phyloP scores from a whole-genome alignment of 177 flowering plant genomes.

The Telopea speciosissima region DNA sequence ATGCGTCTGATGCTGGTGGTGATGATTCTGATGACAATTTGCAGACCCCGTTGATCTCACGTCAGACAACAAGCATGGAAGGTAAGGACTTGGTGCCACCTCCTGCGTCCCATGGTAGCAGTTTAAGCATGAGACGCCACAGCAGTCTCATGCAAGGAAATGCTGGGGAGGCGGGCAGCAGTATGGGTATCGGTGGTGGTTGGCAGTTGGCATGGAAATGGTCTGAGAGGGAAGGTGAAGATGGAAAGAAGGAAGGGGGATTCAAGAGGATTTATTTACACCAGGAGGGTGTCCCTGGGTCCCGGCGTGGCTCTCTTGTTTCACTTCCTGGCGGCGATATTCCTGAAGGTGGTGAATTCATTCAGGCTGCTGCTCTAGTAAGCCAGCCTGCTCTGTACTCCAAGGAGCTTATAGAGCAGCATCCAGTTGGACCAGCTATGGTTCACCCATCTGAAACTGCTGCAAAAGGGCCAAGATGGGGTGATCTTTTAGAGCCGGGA shows the following conservation, averaged over 20 bases:
- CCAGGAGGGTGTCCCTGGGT: constrained; percentile 54
- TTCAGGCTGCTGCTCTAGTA: constrained; percentile 71
- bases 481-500: constrained; percentile 69
- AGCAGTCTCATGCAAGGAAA: constrained; percentile 47
- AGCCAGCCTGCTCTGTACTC: constrained; percentile 68
- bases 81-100: constrained; percentile 39
- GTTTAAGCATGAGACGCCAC: constrained; percentile 41
- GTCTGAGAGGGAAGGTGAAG: constrained; percentile 62
- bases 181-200: constrained; percentile 85
- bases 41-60: constrained; percentile 65
- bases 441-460: constrained; percentile 65
- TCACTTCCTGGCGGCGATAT: constrained; percentile 55
- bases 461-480: constrained; percentile 47
- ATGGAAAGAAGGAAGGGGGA: constrained; percentile 67
- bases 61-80: constrained; percentile 67
- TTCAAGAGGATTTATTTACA: constrained; percentile 83
- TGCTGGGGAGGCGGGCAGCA: constrained; percentile 41
- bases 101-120: constrained; percentile 40
- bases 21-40: constrained; percentile 61
- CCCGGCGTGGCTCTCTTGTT: constrained; percentile 59
- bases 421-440: constrained; percentile 78
- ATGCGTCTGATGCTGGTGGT: constrained; percentile 45
- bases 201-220: constrained; percentile 94
- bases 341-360: constrained; percentile 33
- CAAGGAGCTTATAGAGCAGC: constrained; percentile 47